These are phyloP conservation scores for Crotalaria pallida DNA, from an alignment of 306 rosid genomes.

Conservation along the genomic window DNA sequence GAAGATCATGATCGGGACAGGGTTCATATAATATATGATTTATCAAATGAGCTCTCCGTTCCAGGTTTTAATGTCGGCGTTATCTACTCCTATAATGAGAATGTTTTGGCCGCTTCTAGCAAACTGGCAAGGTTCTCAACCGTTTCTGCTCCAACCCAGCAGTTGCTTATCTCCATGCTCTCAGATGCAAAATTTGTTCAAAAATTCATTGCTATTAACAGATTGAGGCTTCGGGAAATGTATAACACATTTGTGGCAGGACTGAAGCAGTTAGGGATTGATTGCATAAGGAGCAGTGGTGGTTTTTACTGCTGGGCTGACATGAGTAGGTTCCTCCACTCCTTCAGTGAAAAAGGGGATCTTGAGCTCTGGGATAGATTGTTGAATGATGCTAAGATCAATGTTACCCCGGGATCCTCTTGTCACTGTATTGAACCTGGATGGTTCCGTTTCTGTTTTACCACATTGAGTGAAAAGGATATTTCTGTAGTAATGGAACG, in stretches of 20 bases:
- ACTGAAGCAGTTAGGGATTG: conserved; percentile 68
- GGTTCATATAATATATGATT: conserved; percentile 69
- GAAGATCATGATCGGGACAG: conserved; percentile 66
- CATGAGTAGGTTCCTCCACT: conserved; percentile 61
- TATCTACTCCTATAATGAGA: conserved; percentile 77
- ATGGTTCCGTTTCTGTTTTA: conserved; percentile 87
- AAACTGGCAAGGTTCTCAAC: conserved; percentile 70
- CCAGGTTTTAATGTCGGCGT: conserved; percentile 70
- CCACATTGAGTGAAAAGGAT: conserved; percentile 60
- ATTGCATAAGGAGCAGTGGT: conserved; percentile 60
- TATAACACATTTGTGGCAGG: conserved; percentile 51
- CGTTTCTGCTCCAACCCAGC: conserved; percentile 68
- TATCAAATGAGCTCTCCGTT: conserved; percentile 76
- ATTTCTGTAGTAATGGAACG: conserved; percentile 68
- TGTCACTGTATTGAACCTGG: conserved; percentile 96
- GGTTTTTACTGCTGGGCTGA: conserved; percentile 93
- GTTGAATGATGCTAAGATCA: conserved; percentile 65
- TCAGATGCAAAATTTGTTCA: no score
- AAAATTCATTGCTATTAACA: no score
- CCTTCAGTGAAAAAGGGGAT: conserved; percentile 86
- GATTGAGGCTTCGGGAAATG: conserved; percentile 45
- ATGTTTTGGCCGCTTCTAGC: conserved; percentile 60
- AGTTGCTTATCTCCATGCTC: conserved; percentile 29
- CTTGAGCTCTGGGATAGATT: conserved; percentile 91
- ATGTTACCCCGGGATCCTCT: conserved; percentile 77